Percentiles rank a stretch among this genome's conserved stretches.
phyloP scores from a whole-genome alignment of 345 rosid genomes.

The Euphorbia pulcherrima region DNA sequence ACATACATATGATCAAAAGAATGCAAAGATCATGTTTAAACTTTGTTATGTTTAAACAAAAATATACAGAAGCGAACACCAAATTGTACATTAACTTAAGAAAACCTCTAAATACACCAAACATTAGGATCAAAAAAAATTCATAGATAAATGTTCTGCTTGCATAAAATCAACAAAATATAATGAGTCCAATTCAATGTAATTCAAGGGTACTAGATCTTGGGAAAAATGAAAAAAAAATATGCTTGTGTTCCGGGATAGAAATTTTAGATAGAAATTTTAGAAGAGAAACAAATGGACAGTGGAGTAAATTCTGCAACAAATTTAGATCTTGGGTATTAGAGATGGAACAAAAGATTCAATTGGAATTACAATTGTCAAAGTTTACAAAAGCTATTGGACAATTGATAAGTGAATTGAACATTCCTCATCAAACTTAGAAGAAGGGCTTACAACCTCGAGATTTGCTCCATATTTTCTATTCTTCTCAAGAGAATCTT shows the following conservation, averaged over 20 bases:
- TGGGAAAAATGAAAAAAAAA: neutral
- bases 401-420: neutral
- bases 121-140: neutral
- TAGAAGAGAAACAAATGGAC: too few relatives aligned
- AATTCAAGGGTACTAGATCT: neutral
- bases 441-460: slow-evolving; percentile 46
- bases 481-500: slow-evolving; percentile 63
- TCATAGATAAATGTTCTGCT: neutral
- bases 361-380: too few relatives aligned
- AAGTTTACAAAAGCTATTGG: slow-evolving; percentile 3
- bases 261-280: too few relatives aligned
- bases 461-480: slow-evolving; percentile 75
- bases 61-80: neutral
- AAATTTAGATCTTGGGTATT: too few relatives aligned
- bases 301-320: too few relatives aligned
- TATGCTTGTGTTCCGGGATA: slow-evolving; percentile 89
- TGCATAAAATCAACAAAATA: too few relatives aligned
- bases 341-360: too few relatives aligned
- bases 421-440: slow-evolving; percentile 3
- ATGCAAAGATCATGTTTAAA: neutral
- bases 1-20: neutral
- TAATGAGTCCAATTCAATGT: neutral
- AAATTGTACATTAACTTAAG: neutral
- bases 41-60: neutral
- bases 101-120: neutral